Conservation (phyloP, 2,329 filamentous ascomycete genomes). For the Paecilomyces sp. region DNA sequence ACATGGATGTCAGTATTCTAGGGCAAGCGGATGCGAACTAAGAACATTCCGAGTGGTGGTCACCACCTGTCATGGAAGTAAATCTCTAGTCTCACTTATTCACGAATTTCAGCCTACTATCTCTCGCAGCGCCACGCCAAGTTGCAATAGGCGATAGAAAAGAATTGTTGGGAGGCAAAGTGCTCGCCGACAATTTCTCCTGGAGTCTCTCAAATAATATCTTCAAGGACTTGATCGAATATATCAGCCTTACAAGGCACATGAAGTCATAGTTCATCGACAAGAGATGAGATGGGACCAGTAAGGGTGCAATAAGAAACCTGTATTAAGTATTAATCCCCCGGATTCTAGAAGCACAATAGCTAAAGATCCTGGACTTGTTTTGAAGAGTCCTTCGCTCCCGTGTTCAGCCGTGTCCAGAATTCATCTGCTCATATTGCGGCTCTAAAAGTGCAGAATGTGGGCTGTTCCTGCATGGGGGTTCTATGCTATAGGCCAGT, state of each 20-base stretch:
- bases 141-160: background rate
- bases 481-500: background rate
- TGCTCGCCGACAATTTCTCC: background rate
- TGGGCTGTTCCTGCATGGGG: background rate
- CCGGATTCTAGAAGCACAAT: background rate
- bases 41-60: background rate
- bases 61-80: background rate
- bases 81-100: background rate
- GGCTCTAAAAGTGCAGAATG: background rate
- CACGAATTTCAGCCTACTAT: too few species aligned
- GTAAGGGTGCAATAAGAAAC: background rate
- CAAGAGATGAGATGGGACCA: background rate
- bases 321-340: background rate
- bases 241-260: background rate
- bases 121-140: too few species aligned
- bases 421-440: background rate
- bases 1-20: background rate
- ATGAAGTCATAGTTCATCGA: background rate
- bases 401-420: background rate
- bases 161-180: too few species aligned
- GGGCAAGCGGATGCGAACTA: background rate
- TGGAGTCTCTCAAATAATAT: background rate
- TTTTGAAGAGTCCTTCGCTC: background rate
- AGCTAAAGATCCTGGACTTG: background rate
- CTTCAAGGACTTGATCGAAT: background rate